Evolutionary conservation across 108 stramenopile genomes (phyloP), one percentile per base, ranked within the genome.

Genomic region (Nitzschia sp.): DNA sequence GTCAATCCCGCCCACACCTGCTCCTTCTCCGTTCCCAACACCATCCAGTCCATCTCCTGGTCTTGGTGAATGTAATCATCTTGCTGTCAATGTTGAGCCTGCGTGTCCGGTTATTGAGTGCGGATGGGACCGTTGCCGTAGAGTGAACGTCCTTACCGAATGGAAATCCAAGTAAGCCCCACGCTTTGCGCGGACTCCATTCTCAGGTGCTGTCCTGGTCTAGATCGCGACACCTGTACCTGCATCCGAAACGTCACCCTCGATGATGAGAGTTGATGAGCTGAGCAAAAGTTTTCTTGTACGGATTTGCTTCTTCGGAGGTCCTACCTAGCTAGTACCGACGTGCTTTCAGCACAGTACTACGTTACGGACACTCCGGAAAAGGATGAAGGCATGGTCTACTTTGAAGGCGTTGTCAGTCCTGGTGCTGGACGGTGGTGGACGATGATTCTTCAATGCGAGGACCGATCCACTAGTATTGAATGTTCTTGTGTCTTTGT

Each of bases 91-190:
- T 30, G 6, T 68, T 28, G 48, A 17, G 31, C 50, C 36, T 0
- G 69, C 63, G 21, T 73, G 70, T 67, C 63, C 68, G 8, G 19
- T 29, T 8, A 31, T 58, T 52, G 46, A 60, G 26, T 53, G 59
- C 38, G 27, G 41, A 13, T 46, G 54, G 9, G 66, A 68, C 28
- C 44, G 41, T 34, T 59, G 58, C 59, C 48, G 59, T 56, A n/a
- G n/a, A n/a, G n/a, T 44, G 59, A 67, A 26, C 53, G 66, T 17
- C 66, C 64, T 5, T 66, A 47, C 33, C 52, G 47, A 15, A 66
- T 68, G 57, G 32, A 55, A 41, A 36, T 66, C 53, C 28, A 34
- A 23, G 53, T 50, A 13, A 30, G 29, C 19, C 16, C 47, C 36
- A 27, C 53, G 11, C 3, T n/a, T 11, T 66, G 66, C 35, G 30